Evolutionary conservation across 129 eudicot genomes (phyloP), one percentile per base, ranked within the genome.

Genomic region (Artemisia tridentata): DNA sequence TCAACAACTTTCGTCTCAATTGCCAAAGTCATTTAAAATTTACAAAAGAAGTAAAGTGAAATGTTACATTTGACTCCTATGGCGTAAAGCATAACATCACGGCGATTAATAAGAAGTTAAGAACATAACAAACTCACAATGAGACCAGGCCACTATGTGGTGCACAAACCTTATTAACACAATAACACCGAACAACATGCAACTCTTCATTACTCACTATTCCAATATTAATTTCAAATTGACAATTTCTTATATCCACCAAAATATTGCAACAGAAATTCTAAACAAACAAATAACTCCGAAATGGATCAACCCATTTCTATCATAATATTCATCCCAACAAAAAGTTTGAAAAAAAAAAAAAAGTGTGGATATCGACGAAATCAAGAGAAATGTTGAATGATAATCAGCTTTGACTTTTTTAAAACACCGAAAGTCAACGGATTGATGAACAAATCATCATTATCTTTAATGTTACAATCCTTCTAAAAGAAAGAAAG

Each of bases 141-240:
- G 10, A 11, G 68, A 64, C 68, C 68, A 64, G 68, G 68, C 41
- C 7, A 64, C 41, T 14, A n/a, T 11, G 21, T 64, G 68, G 68
- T 45, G 19, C 9, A 63, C 51, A 63, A 63, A n/a, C 68, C 52
- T 7, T 16, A 17, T 10, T 29, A 14, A 34, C 68, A 34, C 68
- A 17, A 3, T 29, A 14, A 34, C 68, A 34, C 68, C 53, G 27
- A 64, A 38, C 68, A 14, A n/a, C 68, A 38, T 38, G 50, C 51
- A 15, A 11, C 47, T 21, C 6, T 17, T 34, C 51, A 11, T 12
- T 59, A 20, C 65, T 60, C 38, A 10, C 0, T 63, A 3, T 63
- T 16, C 47, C 51, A 29, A 31, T 31, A 27, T 27, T 27, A 27
- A 27, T 27, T 27, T 27, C 25, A 23, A 23, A 1, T 23, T 23